Base-by-base conservation (phyloP, 345 rosid species). In the Clausena lansium region DNA sequence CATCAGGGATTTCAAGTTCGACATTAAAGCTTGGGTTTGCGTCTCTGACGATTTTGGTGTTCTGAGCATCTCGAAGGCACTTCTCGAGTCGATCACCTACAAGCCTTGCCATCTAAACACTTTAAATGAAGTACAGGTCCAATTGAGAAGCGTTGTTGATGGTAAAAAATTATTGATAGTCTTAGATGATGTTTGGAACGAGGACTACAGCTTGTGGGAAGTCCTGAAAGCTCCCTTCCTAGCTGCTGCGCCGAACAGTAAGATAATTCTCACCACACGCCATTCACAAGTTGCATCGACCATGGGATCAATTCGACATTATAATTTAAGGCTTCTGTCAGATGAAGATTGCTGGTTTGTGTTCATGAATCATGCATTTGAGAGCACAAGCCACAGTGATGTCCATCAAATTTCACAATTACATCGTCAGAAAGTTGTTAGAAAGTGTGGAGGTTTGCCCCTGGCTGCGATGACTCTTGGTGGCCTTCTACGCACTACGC, bases 401-500 rank as follows among this genome's bases (percentile, higher is more conserved):
- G 39, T 36, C 9, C 39, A 36, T 7, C 9, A 36, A 36, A 36
- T 36, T 6, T 52, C 65, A 33, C 47, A 52, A 20, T 13, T n/a
- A 4, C 30, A 63, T 22, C 70, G 75, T 13, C 33, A 55, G 38
- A 64, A 70, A 33, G 24, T 79, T 3, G 72, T 63, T 47, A 41
- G 35, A 7, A 80, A 66, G 59, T 75, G 83, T 10, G n/a, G 55
- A 24, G 82, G 78, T 9, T 70, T 75, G 68, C 78, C 78, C 0
- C 69, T 80, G 71, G 75, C 78, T 22, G 78, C 75, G 24, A 80
- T 14, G 65, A 27, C 69, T 47, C 78, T 75, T 67, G 78, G 78
- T 19, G 74, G 78, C 39, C 61, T 80, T n/a, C 28, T 75, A 20
- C 82, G 67, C 17, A 52, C 15, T 17, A 66, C 50, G 25, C 35